phyloP scores from a whole-genome alignment of 2,329 filamentous ascomycete genomes.

The Cordyceps cateniannulata region DNA sequence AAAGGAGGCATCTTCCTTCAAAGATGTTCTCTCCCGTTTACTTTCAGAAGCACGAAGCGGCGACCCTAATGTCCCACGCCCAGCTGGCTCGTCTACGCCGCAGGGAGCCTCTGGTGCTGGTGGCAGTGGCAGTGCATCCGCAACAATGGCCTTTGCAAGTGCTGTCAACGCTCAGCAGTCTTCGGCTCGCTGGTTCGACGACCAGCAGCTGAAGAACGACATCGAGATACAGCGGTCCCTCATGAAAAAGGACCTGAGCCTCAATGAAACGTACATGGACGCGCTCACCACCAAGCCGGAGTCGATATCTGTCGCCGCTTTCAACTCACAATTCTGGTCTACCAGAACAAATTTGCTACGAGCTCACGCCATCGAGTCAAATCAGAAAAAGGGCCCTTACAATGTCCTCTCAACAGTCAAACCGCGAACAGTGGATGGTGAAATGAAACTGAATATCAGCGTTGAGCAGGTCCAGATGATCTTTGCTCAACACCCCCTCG shows the following conservation, averaged over 20 bases:
- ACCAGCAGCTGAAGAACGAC: constrained; percentile 69
- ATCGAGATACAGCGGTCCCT: constrained; percentile 81
- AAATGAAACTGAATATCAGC: constrained; percentile 74
- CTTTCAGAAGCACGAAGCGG: constrained; percentile 61
- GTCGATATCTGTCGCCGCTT: constrained; percentile 70
- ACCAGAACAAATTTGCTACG: constrained; percentile 79
- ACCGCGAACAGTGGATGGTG: constrained; percentile 61
- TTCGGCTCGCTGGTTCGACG: constrained; percentile 68
- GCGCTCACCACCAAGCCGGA: constrained; percentile 77
- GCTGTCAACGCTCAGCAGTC: constrained; percentile 52
- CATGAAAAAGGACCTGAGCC: constrained; percentile 67
- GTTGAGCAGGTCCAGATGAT: constrained; percentile 91
- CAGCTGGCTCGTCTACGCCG: constrained; percentile 25
- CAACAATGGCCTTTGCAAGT: constrained; percentile 71
- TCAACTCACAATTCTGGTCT: constrained; percentile 93
- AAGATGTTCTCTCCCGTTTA: constrained; percentile 71
- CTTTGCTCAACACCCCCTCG: constrained; percentile 84
- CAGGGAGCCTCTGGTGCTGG: constrained; percentile 22
- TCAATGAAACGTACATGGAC: constrained; percentile 83
- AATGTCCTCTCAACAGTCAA: constrained; percentile 82
- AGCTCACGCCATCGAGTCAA: constrained; percentile 81
- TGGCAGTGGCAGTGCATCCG: constrained; percentile 46
- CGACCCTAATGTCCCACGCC: constrained; percentile 45
- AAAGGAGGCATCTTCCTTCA: constrained; percentile 77
- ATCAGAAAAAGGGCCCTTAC: constrained; percentile 82